These are phyloP conservation scores for Angophora floribunda DNA, from an alignment of 345 rosid genomes.

Conservation along the genomic window DNA sequence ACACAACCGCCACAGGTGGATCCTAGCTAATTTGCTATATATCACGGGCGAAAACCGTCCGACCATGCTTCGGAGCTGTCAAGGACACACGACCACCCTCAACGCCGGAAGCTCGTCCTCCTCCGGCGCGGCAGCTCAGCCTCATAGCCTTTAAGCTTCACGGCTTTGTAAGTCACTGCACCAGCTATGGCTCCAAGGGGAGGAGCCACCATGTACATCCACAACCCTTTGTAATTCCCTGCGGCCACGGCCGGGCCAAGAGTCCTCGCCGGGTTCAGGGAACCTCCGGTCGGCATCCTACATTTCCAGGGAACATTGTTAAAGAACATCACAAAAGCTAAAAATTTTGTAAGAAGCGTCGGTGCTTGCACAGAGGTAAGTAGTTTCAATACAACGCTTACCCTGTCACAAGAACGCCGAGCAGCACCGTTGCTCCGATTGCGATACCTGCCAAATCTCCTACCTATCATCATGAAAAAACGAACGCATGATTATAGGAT, in stretches of 20 bases:
- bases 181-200: constrained; percentile 73
- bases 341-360: too few relatives aligned
- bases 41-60: not conserved
- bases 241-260: not conserved
- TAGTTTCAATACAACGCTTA: not conserved
- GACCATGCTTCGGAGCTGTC: not conserved
- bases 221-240: constrained; percentile 5
- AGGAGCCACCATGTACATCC: constrained; percentile 81
- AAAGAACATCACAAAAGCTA: too few relatives aligned
- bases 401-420: constrained; percentile 4
- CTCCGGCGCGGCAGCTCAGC: constrained; percentile 43
- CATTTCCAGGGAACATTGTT: too few relatives aligned
- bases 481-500: not conserved
- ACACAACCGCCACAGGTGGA: not conserved
- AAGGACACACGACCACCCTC: not conserved
- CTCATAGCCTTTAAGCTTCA: constrained; percentile 54
- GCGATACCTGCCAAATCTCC: constrained; percentile 6
- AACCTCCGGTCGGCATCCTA: not conserved
- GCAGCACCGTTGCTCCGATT: constrained; percentile 1
- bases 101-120: constrained; percentile 5
- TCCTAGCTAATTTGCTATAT: not conserved
- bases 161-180: constrained; percentile 50
- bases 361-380: too few relatives aligned
- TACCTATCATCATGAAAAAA: not conserved
- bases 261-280: not conserved